Conservation (phyloP, 2,329 filamentous ascomycete genomes). For the Aureobasidium pullulans region DNA sequence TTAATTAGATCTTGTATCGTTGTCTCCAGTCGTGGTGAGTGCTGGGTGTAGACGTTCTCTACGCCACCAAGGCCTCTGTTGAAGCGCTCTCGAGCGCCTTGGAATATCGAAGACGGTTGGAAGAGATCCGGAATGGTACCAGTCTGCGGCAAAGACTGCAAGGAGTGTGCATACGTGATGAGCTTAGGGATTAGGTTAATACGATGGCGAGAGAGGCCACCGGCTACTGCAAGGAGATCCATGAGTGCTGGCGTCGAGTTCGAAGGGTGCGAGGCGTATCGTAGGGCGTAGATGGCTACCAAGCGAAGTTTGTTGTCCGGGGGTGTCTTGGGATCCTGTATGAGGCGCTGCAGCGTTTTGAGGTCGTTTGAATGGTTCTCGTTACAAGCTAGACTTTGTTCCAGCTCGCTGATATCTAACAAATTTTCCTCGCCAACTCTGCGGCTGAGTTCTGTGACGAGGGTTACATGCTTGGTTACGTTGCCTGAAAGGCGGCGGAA, state of each 20-base stretch:
- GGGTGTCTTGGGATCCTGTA: slow-evolving; percentile 70
- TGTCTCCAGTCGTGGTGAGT: slow-evolving; percentile 78
- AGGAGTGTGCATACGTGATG: slow-evolving; percentile 75
- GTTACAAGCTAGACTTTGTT: slow-evolving; percentile 94
- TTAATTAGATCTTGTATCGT: slow-evolving; percentile 92
- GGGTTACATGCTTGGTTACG: slow-evolving; percentile 94
- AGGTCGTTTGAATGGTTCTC: slow-evolving; percentile 88
- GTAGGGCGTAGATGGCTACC: slow-evolving; percentile 88
- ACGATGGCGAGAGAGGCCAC: slow-evolving; percentile 66
- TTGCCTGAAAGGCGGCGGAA: slow-evolving; percentile 96
- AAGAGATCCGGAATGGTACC: slow-evolving; percentile 85
- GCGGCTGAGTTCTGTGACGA: slow-evolving; percentile 88
- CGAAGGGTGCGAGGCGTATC: slow-evolving; percentile 79
- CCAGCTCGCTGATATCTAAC: slow-evolving; percentile 93
- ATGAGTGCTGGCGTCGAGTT: slow-evolving; percentile 78
- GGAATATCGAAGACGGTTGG: slow-evolving; percentile 84
- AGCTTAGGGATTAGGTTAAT: slow-evolving; percentile 77
- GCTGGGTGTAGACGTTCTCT: slow-evolving; percentile 98
- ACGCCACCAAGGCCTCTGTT: slow-evolving; percentile 87
- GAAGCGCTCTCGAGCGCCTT: slow-evolving; percentile 76
- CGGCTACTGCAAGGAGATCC: slow-evolving; percentile 77
- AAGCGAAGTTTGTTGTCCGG: slow-evolving; percentile 79
- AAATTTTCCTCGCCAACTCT: slow-evolving; percentile 78
- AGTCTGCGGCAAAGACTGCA: slow-evolving; percentile 61
- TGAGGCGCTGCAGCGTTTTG: slow-evolving; percentile 83